Evolutionary conservation across 2,329 filamentous ascomycete species (phyloP).

Genomic region (Pezicula rhizophila): DNA sequence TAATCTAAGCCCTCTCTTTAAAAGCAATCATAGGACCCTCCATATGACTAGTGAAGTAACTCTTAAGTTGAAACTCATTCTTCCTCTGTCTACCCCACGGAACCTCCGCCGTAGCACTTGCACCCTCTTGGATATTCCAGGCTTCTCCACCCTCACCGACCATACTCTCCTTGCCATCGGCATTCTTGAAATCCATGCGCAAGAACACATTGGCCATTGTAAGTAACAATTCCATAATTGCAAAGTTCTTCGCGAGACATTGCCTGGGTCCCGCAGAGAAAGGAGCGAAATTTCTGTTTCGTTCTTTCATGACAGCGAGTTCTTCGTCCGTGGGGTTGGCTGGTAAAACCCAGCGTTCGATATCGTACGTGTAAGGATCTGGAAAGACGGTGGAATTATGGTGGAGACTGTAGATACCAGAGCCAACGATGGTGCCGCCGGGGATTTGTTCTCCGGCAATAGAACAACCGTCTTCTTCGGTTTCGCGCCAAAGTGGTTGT

Average conservation of each 20-base stretch:
- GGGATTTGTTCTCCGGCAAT: constrained; percentile 31
- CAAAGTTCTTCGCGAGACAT: constrained; percentile 29
- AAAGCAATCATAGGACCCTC: constrained; percentile 64
- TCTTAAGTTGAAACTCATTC: constrained; percentile 62
- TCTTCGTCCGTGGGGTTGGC: constrained; percentile 5
- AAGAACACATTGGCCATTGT: constrained; percentile 16
- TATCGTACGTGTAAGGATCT: constrained; percentile 22
- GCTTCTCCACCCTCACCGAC: constrained; percentile 15
- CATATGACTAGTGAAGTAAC: constrained; percentile 68
- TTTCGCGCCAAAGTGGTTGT: constrained; percentile 28
- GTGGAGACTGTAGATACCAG: constrained; percentile 29
- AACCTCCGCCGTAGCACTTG: no score
- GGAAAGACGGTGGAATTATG: constrained; percentile 27
- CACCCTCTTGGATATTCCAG: no score
- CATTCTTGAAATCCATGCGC: constrained; percentile 16
- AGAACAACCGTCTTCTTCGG: constrained; percentile 19
- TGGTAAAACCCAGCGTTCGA: constrained; percentile 28
- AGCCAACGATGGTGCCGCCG: constrained; percentile 27
- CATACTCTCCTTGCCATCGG: constrained; percentile 44
- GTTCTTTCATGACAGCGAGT: constrained; percentile 19
- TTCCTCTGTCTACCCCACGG: constrained; percentile 44
- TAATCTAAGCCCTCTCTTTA: not conserved
- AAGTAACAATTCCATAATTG: constrained; percentile 18
- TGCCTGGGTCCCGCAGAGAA: constrained; percentile 31
- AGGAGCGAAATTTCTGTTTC: constrained; percentile 23